A percentile compares a stretch with the other conserved stretches of the same genome.
Evolutionary conservation across 768 basidiomycete species (phyloP).

Genomic region (Thelephora ganbajun): DNA sequence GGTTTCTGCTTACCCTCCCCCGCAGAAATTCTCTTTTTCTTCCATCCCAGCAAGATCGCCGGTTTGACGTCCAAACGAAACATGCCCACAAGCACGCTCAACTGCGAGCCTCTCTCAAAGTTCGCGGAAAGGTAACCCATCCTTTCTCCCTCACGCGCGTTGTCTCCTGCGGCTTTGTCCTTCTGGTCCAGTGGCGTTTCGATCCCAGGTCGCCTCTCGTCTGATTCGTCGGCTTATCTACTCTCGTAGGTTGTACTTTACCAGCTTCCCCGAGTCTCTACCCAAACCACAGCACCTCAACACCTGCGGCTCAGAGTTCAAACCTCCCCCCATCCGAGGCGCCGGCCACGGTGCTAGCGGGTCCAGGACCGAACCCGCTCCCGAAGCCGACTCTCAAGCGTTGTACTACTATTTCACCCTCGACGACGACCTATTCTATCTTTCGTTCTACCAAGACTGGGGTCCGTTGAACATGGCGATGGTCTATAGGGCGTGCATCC

Average conservation of each 20-base stretch:
- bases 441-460: slow-evolving; percentile 92
- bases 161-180: not conserved
- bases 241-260: slow-evolving; percentile 56
- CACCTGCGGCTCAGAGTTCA: slow-evolving; percentile 34
- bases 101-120: slow-evolving; percentile 1
- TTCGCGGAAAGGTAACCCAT: slow-evolving; percentile 1
- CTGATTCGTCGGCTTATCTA: not conserved
- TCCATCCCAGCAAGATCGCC: not conserved
- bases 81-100: not conserved
- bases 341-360: slow-evolving; percentile 28
- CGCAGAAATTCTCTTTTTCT: not conserved
- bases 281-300: slow-evolving; percentile 59
- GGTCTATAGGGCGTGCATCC: slow-evolving; percentile 87
- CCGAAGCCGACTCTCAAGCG: slow-evolving; percentile 60
- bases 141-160: not conserved
- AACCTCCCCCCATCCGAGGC: slow-evolving; percentile 49
- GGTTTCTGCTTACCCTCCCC: not conserved
- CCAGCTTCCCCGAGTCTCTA: slow-evolving; percentile 69
- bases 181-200: too few relatives aligned
- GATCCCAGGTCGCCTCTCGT: not conserved
- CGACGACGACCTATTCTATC: slow-evolving; percentile 84
- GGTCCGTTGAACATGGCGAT: slow-evolving; percentile 86
- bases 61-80: not conserved
- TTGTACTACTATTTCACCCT: slow-evolving; percentile 85
- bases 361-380: slow-evolving; percentile 22